A percentile compares a stretch with the other conserved stretches of the same genome.
These are phyloP conservation scores for Suillus decipiens DNA, from an alignment of 768 basidiomycete genomes.

Conservation along the genomic window DNA sequence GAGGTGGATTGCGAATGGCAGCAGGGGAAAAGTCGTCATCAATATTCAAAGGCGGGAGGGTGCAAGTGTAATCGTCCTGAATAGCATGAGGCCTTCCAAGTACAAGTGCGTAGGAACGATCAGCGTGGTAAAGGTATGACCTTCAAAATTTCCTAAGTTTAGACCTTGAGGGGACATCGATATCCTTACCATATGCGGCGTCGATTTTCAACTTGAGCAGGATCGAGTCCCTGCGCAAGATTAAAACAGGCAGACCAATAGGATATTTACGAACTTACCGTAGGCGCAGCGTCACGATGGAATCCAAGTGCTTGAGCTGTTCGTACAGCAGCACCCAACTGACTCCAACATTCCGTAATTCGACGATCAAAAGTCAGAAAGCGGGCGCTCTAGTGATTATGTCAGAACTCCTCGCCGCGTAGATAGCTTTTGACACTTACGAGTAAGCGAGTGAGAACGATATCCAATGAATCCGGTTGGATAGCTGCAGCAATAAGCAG, in stretches of 20 bases:
- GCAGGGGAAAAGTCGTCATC: constrained; percentile 56
- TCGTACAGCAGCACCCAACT: constrained; percentile 88
- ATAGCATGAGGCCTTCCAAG: constrained; percentile 89
- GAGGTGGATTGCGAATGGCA: constrained; percentile 50
- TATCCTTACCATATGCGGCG: constrained; percentile 77
- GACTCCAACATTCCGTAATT: constrained; percentile 96
- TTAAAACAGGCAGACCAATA: constrained; percentile 13
- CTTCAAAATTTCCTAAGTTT: constrained; percentile 36
- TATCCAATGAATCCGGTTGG: constrained; percentile 88
- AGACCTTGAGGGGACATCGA: constrained; percentile 2
- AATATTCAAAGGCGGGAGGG: constrained; percentile 71
- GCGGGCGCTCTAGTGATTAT: constrained; percentile 58
- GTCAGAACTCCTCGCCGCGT: not conserved
- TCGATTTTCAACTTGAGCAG: constrained; percentile 81
- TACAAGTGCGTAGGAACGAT: constrained; percentile 90
- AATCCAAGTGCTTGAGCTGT: constrained; percentile 93
- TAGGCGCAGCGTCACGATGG: constrained; percentile 83
- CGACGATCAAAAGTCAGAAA: constrained; percentile 73
- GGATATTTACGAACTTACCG: constrained; percentile 49
- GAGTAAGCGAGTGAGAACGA: constrained; percentile 89
- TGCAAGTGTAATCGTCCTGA: constrained; percentile 87
- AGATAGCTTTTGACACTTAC: constrained; percentile 32
- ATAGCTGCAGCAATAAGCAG: constrained; percentile 91
- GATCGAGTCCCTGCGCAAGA: constrained; percentile 61
- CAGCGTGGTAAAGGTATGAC: constrained; percentile 93